Conservation (phyloP, 768 basidiomycete genomes). For the Pleurotus tuber-regium region DNA sequence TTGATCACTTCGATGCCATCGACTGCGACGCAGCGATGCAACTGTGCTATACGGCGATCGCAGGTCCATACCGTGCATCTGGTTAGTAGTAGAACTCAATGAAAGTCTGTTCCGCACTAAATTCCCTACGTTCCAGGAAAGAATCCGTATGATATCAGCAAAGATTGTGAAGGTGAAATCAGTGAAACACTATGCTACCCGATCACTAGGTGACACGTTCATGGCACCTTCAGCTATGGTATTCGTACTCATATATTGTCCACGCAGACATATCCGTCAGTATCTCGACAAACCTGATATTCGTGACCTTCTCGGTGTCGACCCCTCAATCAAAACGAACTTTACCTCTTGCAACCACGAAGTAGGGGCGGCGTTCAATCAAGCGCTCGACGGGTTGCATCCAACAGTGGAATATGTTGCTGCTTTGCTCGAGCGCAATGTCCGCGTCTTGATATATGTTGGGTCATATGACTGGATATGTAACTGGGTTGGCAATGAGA, state of each 20-base stretch:
- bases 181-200: constrained; percentile 56
- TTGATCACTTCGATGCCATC: constrained; percentile 63
- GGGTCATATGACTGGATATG: constrained; percentile 60
- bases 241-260: background rate
- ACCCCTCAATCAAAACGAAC: constrained; percentile 34
- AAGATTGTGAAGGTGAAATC: constrained; percentile 49
- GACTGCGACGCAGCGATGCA: constrained; percentile 58
- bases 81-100: constrained; percentile 25
- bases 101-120: background rate
- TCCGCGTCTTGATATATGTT: constrained; percentile 56
- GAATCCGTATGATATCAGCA: constrained; percentile 71
- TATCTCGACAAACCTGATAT: constrained; percentile 63
- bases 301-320: constrained; percentile 60
- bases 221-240: background rate
- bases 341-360: constrained; percentile 29
- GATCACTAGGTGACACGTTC: constrained; percentile 27
- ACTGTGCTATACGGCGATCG: constrained; percentile 58
- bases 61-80: constrained; percentile 35
- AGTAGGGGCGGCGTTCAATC: constrained; percentile 48
- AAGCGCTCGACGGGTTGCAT: constrained; percentile 28
- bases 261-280: constrained; percentile 45
- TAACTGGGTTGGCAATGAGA: constrained; percentile 57
- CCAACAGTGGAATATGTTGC: constrained; percentile 48
- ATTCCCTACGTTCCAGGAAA: constrained; percentile 29
- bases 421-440: constrained; percentile 53